These are phyloP conservation scores for Metroxylon sagu DNA, from an alignment of 176 grass and related monocot species.

Conservation along the genomic window DNA sequence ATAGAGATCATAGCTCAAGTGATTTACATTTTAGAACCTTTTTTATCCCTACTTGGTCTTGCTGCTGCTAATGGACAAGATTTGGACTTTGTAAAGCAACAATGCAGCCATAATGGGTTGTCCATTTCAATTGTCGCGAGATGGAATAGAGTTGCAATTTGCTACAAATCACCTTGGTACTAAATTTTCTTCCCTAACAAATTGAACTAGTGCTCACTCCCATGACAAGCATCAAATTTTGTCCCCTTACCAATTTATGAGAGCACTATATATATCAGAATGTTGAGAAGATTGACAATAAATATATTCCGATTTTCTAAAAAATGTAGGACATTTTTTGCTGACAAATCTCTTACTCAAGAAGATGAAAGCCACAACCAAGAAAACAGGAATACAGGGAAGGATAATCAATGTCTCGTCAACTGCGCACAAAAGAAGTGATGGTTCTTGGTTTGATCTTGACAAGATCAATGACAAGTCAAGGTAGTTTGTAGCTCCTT, in stretches of 20 bases:
- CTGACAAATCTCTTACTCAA: constrained; percentile 68
- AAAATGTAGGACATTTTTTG: constrained; percentile 67
- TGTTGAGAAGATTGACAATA: background rate
- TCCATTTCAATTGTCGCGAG: constrained; percentile 55
- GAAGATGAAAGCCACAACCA: constrained; percentile 79
- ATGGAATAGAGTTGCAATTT: constrained; percentile 80
- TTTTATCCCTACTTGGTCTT: too few species aligned
- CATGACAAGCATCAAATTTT: too few species aligned
- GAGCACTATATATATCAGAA: too few species aligned
- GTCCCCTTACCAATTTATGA: too few species aligned
- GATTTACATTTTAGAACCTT: too few species aligned
- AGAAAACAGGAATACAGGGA: constrained; percentile 55
- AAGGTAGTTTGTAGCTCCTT: constrained; percentile 22
- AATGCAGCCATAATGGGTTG: constrained; percentile 88
- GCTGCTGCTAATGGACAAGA: too few species aligned
- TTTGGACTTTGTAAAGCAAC: constrained; percentile 45
- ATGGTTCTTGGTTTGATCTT: constrained; percentile 43
- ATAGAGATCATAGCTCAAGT: too few species aligned
- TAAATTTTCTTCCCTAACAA: background rate
- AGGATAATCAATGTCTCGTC: constrained; percentile 78
- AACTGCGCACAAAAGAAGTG: constrained; percentile 37
- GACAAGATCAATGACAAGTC: constrained; percentile 51
- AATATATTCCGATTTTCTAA: background rate
- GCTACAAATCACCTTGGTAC: constrained; percentile 74
- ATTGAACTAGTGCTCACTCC: too few species aligned